These are phyloP conservation scores for Plantago rigida DNA, from an alignment of 305 asterid genomes.

Conservation along the genomic window DNA sequence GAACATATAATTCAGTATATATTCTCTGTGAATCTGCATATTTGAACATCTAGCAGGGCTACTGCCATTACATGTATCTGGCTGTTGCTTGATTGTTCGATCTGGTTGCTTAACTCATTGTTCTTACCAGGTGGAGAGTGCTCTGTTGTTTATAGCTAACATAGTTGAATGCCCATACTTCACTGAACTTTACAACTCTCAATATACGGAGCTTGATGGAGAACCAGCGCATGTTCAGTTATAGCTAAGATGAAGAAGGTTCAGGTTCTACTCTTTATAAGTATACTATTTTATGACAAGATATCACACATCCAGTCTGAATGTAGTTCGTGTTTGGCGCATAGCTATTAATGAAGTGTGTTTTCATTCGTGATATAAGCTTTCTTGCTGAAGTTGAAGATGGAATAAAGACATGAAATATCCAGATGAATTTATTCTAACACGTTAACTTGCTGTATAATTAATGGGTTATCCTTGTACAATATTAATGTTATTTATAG, in stretches of 20 bases:
- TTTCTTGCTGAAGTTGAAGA: neutral
- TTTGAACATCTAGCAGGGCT: neutral
- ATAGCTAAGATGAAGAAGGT: constrained; percentile 47
- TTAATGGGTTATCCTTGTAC: neutral
- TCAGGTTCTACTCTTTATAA: constrained; percentile 31
- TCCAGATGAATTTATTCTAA: neutral
- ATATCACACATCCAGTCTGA: neutral
- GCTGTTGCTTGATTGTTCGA: neutral
- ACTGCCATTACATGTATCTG: too few relatives aligned
- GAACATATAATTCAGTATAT: too few relatives aligned
- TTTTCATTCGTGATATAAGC: neutral
- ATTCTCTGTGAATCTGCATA: neutral
- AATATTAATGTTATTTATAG: neutral
- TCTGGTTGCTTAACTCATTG: neutral
- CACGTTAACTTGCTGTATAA: neutral
- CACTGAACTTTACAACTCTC: constrained; percentile 19
- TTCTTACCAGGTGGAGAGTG: constrained; percentile 32
- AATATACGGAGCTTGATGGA: constrained; percentile 35
- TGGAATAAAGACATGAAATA: neutral
- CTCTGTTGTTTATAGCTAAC: constrained; percentile 1
- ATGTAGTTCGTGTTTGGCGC: neutral
- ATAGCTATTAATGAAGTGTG: neutral
- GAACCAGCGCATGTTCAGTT: constrained; percentile 29
- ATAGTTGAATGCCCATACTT: constrained; percentile 19
- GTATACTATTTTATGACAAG: neutral